A percentile compares a stretch with the other conserved stretches of the same genome.
These are phyloP conservation scores for Bolboschoenoplectus hybrid DNA, from an alignment of 202 grass and related monocot genomes.

Conservation along the genomic window DNA sequence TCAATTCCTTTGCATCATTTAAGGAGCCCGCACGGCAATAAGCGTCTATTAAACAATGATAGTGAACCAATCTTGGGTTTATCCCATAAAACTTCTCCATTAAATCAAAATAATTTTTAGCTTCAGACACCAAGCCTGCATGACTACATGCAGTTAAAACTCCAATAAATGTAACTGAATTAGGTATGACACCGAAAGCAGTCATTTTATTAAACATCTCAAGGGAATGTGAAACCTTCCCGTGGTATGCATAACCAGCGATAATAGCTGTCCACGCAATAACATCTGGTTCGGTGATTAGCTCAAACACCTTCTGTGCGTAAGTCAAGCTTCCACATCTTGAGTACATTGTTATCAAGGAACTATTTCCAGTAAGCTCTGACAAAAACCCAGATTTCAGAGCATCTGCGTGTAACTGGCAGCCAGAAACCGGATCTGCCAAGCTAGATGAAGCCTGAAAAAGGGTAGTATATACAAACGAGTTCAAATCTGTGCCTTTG, in stretches of 20 bases:
- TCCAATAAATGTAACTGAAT: conserved; percentile 48
- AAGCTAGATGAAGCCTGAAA: conserved; percentile 34
- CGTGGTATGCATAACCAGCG: conserved; percentile 34
- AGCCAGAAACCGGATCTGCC: conserved; percentile 35
- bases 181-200: conserved; percentile 27
- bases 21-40: conserved; percentile 44
- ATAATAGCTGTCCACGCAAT: conserved; percentile 52
- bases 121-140: conserved; percentile 42
- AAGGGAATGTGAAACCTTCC: conserved; percentile 37
- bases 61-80: conserved; percentile 41
- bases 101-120: conserved; percentile 41
- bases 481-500: conserved; percentile 40
- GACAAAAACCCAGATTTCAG: conserved; percentile 46
- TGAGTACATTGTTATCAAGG: conserved; percentile 47
- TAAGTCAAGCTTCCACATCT: conserved; percentile 41
- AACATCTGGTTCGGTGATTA: conserved; percentile 42
- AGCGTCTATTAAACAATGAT: conserved; percentile 50
- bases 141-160: conserved; percentile 49
- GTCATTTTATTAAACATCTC: conserved; percentile 49
- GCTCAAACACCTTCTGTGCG: conserved; percentile 41
- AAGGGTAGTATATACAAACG: conserved; percentile 48
- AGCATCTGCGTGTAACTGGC: conserved; percentile 46
- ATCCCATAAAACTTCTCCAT: conserved; percentile 45
- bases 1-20: conserved; percentile 24
- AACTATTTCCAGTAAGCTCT: conserved; percentile 34